Conservation (phyloP, 306 rosid species). For the Pyrus pyrifolia region DNA sequence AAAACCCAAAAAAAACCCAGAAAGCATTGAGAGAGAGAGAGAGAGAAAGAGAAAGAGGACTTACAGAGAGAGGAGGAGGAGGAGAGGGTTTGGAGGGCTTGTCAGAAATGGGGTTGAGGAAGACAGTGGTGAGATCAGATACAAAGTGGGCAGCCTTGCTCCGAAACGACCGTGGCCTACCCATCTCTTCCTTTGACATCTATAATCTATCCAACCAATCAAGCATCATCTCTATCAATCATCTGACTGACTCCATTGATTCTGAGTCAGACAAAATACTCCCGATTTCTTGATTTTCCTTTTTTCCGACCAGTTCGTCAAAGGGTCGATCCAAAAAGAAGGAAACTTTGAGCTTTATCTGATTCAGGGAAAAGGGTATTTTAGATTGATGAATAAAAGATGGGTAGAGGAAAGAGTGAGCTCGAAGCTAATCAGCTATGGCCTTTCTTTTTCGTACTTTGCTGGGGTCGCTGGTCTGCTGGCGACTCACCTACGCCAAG, state of each 20-base stretch:
- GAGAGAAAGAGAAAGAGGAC: constrained; percentile 4
- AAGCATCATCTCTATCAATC: not conserved
- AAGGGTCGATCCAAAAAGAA: not conserved
- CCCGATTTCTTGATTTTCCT: not conserved
- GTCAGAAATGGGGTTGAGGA: constrained; percentile 86
- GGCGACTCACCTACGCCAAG: not conserved
- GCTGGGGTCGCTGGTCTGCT: not conserved
- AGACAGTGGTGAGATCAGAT: constrained; percentile 75
- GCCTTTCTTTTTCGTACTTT: not conserved
- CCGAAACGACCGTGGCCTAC: constrained; percentile 64
- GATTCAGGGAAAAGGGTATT: not conserved
- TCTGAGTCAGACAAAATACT: not conserved
- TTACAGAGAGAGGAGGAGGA: constrained; percentile 43
- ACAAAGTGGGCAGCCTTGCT: constrained; percentile 72
- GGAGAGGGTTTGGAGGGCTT: constrained; percentile 40
- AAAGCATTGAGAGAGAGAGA: not conserved
- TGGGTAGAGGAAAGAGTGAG: not conserved
- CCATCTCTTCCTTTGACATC: constrained; percentile 29
- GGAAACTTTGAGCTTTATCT: not conserved
- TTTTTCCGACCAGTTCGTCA: not conserved
- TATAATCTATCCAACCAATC: not conserved
- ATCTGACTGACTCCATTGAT: not conserved
- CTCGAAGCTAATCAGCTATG: not conserved
- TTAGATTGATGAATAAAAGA: not conserved
- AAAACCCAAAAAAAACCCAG: constrained; percentile 13